Evolutionary conservation across 2,329 filamentous ascomycete genomes (phyloP), one percentile per base, ranked within the genome.

Genomic region (Penicillium janthinellum): DNA sequence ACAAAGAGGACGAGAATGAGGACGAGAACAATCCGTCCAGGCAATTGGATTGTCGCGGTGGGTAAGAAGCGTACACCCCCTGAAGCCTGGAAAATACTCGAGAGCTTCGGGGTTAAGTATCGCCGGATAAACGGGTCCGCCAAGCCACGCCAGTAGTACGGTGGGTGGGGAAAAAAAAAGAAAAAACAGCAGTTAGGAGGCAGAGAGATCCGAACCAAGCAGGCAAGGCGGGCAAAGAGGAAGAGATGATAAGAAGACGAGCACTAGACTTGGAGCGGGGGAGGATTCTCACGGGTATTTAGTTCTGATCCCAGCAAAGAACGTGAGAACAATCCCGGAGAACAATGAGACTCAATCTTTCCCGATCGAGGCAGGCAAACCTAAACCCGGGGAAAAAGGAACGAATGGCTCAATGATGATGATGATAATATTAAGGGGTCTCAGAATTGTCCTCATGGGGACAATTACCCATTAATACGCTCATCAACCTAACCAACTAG

Each of bases 31-130:
- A 42, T 37, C 34, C 51, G 52, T 31, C 37, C 49, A 37, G 39
- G 57, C 58, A 61, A 52, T 41, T 58, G 53, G 49, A 56, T 57
- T 57, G 54, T 60, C 59, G 59, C 63, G 53, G 52, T 62, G 61
- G 57, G 52, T 56, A 66, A 47, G 53, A 67, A 61, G 57, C 62
- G 60, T 52, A 59, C 54, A 63, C 56, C 67, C 67, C 67, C 67
- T 68, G 66, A 68, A 62, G 64, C 62, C 60, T 60, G 61, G 63
- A 63, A 69, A 68, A 69, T 69, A 69, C 58, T 64, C 41, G 56
- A 60, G 56, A 60, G 57, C 53, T 63, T 56, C 52, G 64, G 64
- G 50, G 50, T 64, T 68, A 69, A 68, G 67, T 69, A 69, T 66
- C 47, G 66, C 67, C 67, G 67, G 22, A 22, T 22, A 22, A 66